phyloP scores from a whole-genome alignment of 202 grass and related monocot species.

The Miscanthus sacchariflorus region DNA sequence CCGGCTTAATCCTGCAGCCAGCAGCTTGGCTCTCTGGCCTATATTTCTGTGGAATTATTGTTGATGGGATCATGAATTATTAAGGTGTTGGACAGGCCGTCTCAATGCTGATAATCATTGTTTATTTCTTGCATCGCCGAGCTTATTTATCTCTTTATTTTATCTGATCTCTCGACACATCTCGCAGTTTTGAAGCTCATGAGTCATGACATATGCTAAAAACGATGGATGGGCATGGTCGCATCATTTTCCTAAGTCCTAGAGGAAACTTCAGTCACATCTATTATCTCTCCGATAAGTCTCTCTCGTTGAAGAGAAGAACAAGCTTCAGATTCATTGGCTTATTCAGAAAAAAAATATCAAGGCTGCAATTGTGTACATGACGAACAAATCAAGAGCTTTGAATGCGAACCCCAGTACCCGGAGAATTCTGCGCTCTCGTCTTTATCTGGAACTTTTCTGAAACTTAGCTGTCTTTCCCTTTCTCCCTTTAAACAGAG shows the following conservation, averaged over 20 bases:
- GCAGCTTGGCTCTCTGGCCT: conserved; percentile 41
- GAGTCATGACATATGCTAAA: conserved; percentile 36
- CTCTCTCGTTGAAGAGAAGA: background rate
- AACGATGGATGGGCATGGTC: background rate
- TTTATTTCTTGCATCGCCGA: background rate
- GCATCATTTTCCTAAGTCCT: background rate
- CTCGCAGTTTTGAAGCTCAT: conserved; percentile 19
- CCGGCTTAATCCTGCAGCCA: conserved; percentile 17
- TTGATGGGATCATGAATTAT: conserved; percentile 31
- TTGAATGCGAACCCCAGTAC: conserved; percentile 6
- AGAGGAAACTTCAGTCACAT: conserved; percentile 18
- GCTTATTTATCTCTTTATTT: background rate
- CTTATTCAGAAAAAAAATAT: background rate
- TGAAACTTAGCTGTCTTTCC: background rate
- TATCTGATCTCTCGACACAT: background rate
- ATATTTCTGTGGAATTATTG: conserved; percentile 50
- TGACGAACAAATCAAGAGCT: conserved; percentile 15
- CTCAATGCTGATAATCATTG: background rate
- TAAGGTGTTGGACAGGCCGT: conserved; percentile 32
- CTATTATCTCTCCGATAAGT: background rate
- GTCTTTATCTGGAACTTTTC: background rate
- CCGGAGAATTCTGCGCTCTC: background rate
- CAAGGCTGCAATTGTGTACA: background rate
- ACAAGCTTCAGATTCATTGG: background rate
- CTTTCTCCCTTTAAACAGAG: background rate